Percentiles rank a stretch among this genome's conserved stretches.
phyloP scores from a whole-genome alignment of 2,329 filamentous ascomycete genomes.

The Ceratocystis albifundus region DNA sequence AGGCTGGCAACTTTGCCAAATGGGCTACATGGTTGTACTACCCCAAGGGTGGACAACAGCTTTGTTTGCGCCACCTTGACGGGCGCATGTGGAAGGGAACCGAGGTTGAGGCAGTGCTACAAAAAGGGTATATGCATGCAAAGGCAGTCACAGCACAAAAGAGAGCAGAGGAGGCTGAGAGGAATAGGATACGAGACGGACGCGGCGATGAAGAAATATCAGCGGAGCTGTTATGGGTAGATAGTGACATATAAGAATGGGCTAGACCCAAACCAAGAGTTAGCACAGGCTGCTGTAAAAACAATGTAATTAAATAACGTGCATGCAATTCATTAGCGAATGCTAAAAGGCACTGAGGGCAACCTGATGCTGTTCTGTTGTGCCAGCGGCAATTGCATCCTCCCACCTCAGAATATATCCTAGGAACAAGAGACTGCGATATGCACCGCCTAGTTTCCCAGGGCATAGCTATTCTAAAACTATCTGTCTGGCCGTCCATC shows the following conservation, averaged over 20 bases:
- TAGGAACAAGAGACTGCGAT: background rate
- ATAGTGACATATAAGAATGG: background rate
- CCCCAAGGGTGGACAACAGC: slow-evolving; percentile 35
- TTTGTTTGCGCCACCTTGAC: slow-evolving; percentile 41
- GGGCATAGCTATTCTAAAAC: background rate
- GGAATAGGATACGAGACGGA: background rate
- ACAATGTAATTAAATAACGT: background rate
- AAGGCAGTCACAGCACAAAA: slow-evolving; percentile 13
- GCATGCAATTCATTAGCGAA: background rate
- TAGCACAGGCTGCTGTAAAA: background rate
- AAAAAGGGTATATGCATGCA: slow-evolving; percentile 6
- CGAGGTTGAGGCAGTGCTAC: slow-evolving; percentile 12
- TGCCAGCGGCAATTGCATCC: slow-evolving; percentile 1
- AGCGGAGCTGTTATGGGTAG: slow-evolving; percentile 1
- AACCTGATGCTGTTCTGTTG: slow-evolving; percentile 10
- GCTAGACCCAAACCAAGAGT: background rate
- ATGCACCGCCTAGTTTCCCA: background rate
- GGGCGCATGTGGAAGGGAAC: slow-evolving; percentile 40
- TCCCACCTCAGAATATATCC: background rate
- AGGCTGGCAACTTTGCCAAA: slow-evolving; percentile 39
- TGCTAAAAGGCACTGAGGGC: background rate
- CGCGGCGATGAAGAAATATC: background rate
- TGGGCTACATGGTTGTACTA: slow-evolving; percentile 49
- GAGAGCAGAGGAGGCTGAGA: background rate
- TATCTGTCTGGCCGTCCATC: too few relatives aligned